These are phyloP conservation scores for Serendipita sp. DNA, from an alignment of 768 basidiomycete genomes.

Conservation along the genomic window DNA sequence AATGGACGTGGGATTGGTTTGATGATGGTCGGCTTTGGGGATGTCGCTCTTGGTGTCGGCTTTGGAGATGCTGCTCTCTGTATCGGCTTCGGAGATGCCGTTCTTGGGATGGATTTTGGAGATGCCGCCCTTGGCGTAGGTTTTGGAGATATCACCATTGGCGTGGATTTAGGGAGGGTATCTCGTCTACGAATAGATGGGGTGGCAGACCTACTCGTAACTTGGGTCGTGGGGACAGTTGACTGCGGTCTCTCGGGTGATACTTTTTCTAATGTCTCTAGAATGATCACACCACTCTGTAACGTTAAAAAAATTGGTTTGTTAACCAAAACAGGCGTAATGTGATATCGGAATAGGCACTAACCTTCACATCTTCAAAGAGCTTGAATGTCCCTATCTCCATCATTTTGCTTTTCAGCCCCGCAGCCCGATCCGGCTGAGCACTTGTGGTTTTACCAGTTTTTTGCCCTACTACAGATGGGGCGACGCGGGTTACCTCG, in stretches of 20 bases:
- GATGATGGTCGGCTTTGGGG: conserved; percentile 15
- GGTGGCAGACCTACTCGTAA: neutral
- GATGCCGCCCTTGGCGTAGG: conserved; percentile 86
- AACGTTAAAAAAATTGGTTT: neutral
- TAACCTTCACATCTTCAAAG: conserved; percentile 80
- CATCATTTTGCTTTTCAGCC: conserved; percentile 92
- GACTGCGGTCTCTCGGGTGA: conserved; percentile 45
- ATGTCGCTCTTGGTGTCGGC: conserved; percentile 22
- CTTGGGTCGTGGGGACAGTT: neutral
- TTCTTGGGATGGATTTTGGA: neutral
- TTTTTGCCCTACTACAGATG: conserved; percentile 46
- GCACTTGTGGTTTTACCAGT: conserved; percentile 79
- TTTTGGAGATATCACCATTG: conserved; percentile 12
- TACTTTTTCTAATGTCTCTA: conserved; percentile 95
- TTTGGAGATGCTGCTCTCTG: conserved; percentile 33
- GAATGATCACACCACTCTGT: conserved; percentile 63
- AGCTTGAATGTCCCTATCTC: conserved; percentile 90
- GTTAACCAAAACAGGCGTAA: neutral
- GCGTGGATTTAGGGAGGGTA: neutral
- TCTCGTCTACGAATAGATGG: neutral
- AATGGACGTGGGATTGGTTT: neutral
- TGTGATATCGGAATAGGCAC: conserved; percentile 5
- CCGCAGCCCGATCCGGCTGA: conserved; percentile 61
- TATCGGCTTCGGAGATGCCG: conserved; percentile 28
- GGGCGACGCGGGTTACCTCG: neutral